Conservation (phyloP, 2,329 filamentous ascomycete genomes). For the Trichoderma koningii region DNA sequence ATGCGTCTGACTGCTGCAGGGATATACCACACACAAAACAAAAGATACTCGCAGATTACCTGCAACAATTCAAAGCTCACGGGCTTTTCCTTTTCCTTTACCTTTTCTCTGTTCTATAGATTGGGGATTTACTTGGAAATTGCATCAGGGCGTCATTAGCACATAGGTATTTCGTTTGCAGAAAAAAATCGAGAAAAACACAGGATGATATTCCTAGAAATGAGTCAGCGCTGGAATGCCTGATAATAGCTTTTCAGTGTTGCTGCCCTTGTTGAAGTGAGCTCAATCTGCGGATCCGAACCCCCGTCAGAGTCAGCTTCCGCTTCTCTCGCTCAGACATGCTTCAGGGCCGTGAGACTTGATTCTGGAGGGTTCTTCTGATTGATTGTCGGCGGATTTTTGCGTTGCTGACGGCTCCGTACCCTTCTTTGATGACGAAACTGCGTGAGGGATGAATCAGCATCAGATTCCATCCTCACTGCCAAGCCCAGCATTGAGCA, state of each 20-base stretch:
- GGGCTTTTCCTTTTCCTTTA: background rate
- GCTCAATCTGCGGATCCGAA: constrained; percentile 3
- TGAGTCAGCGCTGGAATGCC: background rate
- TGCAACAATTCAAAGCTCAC: background rate
- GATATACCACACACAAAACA: background rate
- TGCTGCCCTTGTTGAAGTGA: background rate
- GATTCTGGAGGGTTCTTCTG: too few relatives aligned
- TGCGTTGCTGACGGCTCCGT: too few relatives aligned
- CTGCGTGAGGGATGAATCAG: too few relatives aligned
- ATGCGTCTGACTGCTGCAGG: constrained; percentile 16
- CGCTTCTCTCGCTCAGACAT: background rate
- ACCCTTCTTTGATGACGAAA: too few relatives aligned
- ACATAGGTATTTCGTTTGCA: background rate
- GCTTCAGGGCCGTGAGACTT: background rate
- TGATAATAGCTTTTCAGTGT: background rate
- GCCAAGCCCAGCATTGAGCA: background rate
- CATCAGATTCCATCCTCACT: too few relatives aligned
- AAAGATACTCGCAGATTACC: background rate
- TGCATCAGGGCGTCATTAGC: constrained; percentile 11
- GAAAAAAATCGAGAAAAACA: background rate
- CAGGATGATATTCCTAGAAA: too few relatives aligned
- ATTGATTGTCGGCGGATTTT: too few relatives aligned
- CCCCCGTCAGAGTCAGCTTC: constrained; percentile 3
- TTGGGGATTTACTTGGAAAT: constrained; percentile 16
- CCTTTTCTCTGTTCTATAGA: constrained; percentile 9